Percentiles rank a stretch among this genome's conserved stretches.
phyloP scores from a whole-genome alignment of 345 rosid genomes.

The Murraya koenigii region DNA sequence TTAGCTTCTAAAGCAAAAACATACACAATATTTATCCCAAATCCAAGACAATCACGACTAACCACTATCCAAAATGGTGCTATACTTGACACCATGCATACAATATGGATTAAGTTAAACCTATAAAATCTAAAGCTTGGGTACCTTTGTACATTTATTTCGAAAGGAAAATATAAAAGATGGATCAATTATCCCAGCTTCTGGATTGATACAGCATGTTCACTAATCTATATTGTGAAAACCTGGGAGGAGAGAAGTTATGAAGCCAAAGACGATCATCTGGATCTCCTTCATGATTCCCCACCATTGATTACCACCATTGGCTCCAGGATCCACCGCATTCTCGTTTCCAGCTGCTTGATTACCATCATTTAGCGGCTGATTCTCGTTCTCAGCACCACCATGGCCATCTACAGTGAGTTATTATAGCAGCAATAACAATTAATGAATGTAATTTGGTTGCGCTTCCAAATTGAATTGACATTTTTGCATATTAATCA shows the following conservation, averaged over 20 bases:
- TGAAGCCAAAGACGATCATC: slow-evolving; percentile 94
- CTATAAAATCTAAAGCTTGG: neutral
- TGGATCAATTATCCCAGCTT: neutral
- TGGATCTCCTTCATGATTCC: slow-evolving; percentile 93
- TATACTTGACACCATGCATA: slow-evolving; percentile 3
- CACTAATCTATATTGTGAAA: slow-evolving; percentile 87
- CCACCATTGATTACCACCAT: slow-evolving; percentile 88
- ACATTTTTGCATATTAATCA: neutral
- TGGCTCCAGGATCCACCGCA: slow-evolving; percentile 33
- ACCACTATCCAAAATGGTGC: neutral
- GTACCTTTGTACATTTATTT: slow-evolving; percentile 13
- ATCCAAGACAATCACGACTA: neutral
- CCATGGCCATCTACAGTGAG: slow-evolving; percentile 52
- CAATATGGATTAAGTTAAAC: neutral
- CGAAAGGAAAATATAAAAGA: neutral
- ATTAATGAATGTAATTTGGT: neutral
- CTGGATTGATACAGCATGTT: neutral
- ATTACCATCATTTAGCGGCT: slow-evolving; percentile 41
- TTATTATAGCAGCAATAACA: neutral
- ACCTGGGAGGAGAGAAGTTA: slow-evolving; percentile 95
- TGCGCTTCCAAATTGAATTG: neutral
- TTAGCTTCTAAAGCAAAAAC: neutral
- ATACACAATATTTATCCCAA: neutral
- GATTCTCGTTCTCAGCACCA: slow-evolving; percentile 69
- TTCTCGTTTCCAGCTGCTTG: slow-evolving; percentile 60